A percentile compares a stretch with the other conserved stretches of the same genome.
These are phyloP conservation scores for Alternaria sp. DNA, from an alignment of 2,329 filamentous ascomycete species.

Conservation along the genomic window DNA sequence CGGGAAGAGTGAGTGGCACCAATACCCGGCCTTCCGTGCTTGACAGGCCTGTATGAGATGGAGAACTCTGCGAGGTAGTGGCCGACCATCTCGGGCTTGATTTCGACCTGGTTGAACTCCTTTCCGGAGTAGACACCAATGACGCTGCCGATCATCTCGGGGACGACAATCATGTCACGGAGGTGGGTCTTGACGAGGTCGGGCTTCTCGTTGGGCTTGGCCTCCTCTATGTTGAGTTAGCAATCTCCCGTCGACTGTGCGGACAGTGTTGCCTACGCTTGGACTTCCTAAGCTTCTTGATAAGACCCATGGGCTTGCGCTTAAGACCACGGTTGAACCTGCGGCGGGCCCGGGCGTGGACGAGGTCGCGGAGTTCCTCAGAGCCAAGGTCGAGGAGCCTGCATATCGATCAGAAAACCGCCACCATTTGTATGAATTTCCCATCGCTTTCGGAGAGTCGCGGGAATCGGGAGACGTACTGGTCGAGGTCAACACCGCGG, in stretches of 20 bases:
- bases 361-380: slow-evolving; percentile 98
- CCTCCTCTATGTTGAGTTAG: slow-evolving; percentile 36
- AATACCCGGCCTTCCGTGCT: slow-evolving; percentile 99
- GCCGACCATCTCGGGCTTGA: slow-evolving; percentile 99
- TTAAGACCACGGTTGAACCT: slow-evolving; percentile 99
- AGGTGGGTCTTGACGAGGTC: slow-evolving; percentile 99
- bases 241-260: neutral
- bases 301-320: slow-evolving; percentile 99
- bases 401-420: slow-evolving; percentile 40
- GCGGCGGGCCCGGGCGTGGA: slow-evolving; percentile 97
- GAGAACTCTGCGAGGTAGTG: slow-evolving; percentile 99
- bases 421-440: slow-evolving; percentile 3
- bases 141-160: slow-evolving; percentile 99
- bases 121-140: slow-evolving; percentile 99
- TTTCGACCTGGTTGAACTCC: slow-evolving; percentile 99
- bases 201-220: slow-evolving; percentile 94
- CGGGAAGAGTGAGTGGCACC: slow-evolving; percentile 99
- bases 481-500: slow-evolving; percentile 98
- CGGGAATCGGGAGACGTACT: slow-evolving; percentile 69
- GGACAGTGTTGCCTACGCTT: slow-evolving; percentile 33
- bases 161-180: slow-evolving; percentile 99
- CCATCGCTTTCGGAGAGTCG: slow-evolving; percentile 7
- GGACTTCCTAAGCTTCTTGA: slow-evolving; percentile 99
- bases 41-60: slow-evolving; percentile 99
- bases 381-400: slow-evolving; percentile 99